These are phyloP conservation scores for Jacaranda copaia DNA, from an alignment of 257 asterid genomes.

Conservation along the genomic window DNA sequence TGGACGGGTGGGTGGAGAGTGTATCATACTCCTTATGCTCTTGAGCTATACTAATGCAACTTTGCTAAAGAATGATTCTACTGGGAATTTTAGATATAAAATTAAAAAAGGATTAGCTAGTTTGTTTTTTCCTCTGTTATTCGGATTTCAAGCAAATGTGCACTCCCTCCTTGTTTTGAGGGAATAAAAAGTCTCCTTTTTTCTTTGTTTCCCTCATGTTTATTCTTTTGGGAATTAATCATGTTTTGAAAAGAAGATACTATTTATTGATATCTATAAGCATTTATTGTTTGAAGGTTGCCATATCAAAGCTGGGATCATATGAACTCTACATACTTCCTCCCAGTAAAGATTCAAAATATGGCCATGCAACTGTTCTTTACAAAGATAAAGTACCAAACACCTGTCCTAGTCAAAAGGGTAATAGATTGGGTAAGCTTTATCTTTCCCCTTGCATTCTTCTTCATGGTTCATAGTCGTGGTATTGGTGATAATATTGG, in stretches of 20 bases:
- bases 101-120: conserved; percentile 18
- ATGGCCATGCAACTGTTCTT: conserved; percentile 41
- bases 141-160: conserved; percentile 20
- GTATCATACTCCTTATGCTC: not conserved
- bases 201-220: not conserved
- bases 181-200: not conserved
- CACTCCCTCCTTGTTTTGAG: not conserved
- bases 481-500: not conserved
- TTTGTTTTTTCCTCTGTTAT: not conserved
- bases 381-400: conserved; percentile 42
- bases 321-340: conserved; percentile 60
- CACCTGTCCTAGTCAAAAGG: conserved; percentile 28
- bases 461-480: not conserved
- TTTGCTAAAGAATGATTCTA: not conserved
- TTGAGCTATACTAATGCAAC: conserved; percentile 28
- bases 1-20: not conserved
- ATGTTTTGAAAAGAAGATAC: not conserved
- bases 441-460: conserved; percentile 21
- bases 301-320: conserved; percentile 49
- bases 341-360: conserved; percentile 43
- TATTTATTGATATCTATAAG: conserved; percentile 28
- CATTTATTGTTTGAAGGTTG: conserved; percentile 59
- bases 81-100: conserved; percentile 8
- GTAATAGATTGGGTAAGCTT: conserved; percentile 45
- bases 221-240: conserved; percentile 10